These are phyloP conservation scores for Stipa capillata DNA, from an alignment of 176 grass and related monocot genomes.

Conservation along the genomic window DNA sequence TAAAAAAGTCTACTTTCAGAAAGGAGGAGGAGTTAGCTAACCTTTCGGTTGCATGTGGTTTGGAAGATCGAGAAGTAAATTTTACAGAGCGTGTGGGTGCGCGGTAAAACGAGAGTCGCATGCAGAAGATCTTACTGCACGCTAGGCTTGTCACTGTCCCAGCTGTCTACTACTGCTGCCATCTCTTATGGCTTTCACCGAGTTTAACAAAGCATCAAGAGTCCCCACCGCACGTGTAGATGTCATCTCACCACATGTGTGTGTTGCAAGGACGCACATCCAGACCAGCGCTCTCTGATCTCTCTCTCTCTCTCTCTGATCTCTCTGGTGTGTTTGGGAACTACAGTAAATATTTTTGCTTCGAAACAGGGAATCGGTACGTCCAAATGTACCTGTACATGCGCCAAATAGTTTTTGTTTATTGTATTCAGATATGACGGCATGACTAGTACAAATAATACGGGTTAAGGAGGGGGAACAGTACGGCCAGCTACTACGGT, in stretches of 20 bases:
- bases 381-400: conserved; percentile 13
- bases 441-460: no score
- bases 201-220: conserved; percentile 46
- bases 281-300: background rate
- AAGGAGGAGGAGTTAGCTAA: no score
- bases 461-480: no score
- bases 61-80: background rate
- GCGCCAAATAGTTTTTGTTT: background rate
- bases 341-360: background rate
- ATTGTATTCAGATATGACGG: background rate
- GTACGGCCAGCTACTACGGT: no score
- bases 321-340: no score
- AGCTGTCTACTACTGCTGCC: conserved; percentile 25
- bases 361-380: background rate
- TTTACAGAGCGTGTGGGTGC: background rate
- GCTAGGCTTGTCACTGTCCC: conserved; percentile 44
- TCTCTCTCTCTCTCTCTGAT: background rate
- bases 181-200: conserved; percentile 40
- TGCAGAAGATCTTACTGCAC: conserved; percentile 36
- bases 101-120: background rate
- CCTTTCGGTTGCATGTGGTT: background rate
- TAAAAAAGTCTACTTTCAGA: no score
- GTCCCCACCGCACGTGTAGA: conserved; percentile 71
- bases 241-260: conserved; percentile 75
- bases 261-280: conserved; percentile 16